These are phyloP conservation scores for Opeltia flavorubescens DNA, from an alignment of 495 filamentous ascomycete genomes.

Conservation along the genomic window DNA sequence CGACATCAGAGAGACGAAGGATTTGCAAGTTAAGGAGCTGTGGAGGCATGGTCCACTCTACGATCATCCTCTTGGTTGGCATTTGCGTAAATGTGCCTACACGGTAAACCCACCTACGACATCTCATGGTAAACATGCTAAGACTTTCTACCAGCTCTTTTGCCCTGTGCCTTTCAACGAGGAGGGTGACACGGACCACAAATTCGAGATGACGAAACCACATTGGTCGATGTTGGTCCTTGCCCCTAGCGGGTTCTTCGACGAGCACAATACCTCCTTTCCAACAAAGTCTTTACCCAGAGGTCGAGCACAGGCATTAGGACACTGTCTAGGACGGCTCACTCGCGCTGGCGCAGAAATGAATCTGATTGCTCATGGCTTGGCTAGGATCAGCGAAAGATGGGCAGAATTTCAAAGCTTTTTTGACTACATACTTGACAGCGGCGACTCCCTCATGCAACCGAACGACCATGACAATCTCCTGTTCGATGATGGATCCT, in stretches of 20 bases:
- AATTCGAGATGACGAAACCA: neutral
- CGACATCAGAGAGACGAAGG: slow-evolving; percentile 13
- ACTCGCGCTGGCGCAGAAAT: slow-evolving; percentile 13
- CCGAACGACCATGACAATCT: slow-evolving; percentile 20
- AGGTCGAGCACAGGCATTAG: slow-evolving; percentile 11
- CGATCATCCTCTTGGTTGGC: slow-evolving; percentile 16
- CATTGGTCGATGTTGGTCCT: slow-evolving; percentile 15
- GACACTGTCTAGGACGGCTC: slow-evolving; percentile 12
- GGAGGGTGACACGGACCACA: neutral
- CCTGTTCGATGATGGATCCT: slow-evolving; percentile 18
- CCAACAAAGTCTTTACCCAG: slow-evolving; percentile 10
- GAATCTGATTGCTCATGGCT: slow-evolving; percentile 14
- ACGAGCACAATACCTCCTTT: slow-evolving; percentile 14
- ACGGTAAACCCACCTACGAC: slow-evolving; percentile 5
- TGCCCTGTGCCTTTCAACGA: neutral
- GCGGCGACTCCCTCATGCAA: slow-evolving; percentile 16
- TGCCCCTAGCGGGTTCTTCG: slow-evolving; percentile 13
- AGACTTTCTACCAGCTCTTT: neutral
- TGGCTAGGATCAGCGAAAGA: slow-evolving; percentile 14
- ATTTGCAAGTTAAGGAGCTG: slow-evolving; percentile 11
- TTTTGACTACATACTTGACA: slow-evolving; percentile 17
- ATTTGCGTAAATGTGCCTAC: slow-evolving; percentile 17
- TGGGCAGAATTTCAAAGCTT: slow-evolving; percentile 18
- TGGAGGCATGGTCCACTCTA: slow-evolving; percentile 18
- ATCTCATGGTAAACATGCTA: neutral